Conservation (phyloP, 2,329 filamentous ascomycete species). For the Incumbomyces delicatus region DNA sequence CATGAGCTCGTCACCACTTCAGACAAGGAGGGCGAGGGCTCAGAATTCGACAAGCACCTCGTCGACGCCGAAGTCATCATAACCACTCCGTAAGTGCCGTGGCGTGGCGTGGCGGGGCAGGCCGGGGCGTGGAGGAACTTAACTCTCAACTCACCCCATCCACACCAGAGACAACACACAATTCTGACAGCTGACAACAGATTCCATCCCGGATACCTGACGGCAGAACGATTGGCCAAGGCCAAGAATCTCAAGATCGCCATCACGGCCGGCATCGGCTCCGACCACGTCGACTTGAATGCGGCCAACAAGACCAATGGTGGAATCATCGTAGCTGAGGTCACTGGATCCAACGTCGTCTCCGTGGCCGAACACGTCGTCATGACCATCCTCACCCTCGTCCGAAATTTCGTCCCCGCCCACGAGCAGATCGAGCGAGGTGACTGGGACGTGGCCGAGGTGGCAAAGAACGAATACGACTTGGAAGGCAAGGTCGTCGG, state of each 20-base stretch:
- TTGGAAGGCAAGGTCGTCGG: conserved; percentile 96
- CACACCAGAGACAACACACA: neutral
- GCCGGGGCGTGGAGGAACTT: neutral
- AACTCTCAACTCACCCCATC: conserved; percentile 11
- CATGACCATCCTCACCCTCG: conserved; percentile 94
- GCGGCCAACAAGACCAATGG: conserved; percentile 98
- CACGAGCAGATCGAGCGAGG: conserved; percentile 85
- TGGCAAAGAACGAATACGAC: conserved; percentile 97
- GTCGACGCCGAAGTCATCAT: conserved; percentile 98
- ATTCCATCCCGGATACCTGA: conserved; percentile 98
- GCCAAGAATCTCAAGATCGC: conserved; percentile 99
- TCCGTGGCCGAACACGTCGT: conserved; percentile 98
- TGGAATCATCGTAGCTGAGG: conserved; percentile 92
- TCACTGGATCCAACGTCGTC: conserved; percentile 96
- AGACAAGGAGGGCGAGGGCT: conserved; percentile 91
- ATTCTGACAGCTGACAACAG: conserved; percentile 37
- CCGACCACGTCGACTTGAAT: conserved; percentile 94
- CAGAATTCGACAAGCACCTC: conserved; percentile 87
- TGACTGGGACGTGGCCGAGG: conserved; percentile 91
- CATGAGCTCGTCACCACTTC: conserved; percentile 96
- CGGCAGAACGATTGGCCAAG: conserved; percentile 87
- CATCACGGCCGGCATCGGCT: conserved; percentile 94
- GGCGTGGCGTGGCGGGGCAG: too few relatives aligned
- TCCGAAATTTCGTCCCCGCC: conserved; percentile 97
- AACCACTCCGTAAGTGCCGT: conserved; percentile 66